phyloP scores from a whole-genome alignment of 2,329 filamentous ascomycete genomes.

The Aspergillus sp. region DNA sequence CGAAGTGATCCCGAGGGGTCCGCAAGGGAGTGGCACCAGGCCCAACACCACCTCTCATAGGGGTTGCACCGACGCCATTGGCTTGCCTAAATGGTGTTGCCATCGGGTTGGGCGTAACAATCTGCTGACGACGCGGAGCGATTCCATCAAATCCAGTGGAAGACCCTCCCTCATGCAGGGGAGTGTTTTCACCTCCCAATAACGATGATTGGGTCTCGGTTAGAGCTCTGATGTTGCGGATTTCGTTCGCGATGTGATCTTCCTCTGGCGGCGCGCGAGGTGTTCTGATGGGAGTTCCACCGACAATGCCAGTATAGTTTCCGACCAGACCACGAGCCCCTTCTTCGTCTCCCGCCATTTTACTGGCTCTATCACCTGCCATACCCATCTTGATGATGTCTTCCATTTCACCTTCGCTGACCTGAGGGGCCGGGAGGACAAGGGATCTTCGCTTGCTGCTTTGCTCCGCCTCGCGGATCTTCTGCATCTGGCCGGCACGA shows the following conservation, averaged over 20 bases:
- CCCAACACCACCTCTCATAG: conserved; percentile 58
- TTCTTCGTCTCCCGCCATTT: conserved; percentile 74
- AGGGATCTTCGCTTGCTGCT: conserved; percentile 86
- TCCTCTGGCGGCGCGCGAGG: conserved; percentile 89
- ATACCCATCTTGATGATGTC: conserved; percentile 99
- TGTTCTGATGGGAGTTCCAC: conserved; percentile 83
- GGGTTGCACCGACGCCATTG: conserved; percentile 68
- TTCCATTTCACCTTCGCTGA: conserved; percentile 88
- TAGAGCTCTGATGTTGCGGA: conserved; percentile 86
- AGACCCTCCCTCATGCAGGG: conserved; percentile 74
- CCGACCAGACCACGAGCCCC: conserved; percentile 83
- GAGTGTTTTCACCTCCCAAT: conserved; percentile 90
- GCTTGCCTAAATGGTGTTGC: conserved; percentile 79
- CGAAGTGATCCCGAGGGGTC: conserved; percentile 84
- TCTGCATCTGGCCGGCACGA: conserved; percentile 92
- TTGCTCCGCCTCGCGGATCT: conserved; percentile 92
- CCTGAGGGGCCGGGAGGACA: conserved; percentile 84
- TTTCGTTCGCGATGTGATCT: conserved; percentile 94
- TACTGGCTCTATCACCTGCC: conserved; percentile 81
- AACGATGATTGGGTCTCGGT: conserved; percentile 93
- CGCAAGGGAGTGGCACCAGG: conserved; percentile 81
- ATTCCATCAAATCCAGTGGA: conserved; percentile 89
- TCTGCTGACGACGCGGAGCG: conserved; percentile 74
- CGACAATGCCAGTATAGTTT: conserved; percentile 80
- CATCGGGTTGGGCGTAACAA: conserved; percentile 93